phyloP scores from a whole-genome alignment of 2,329 filamentous ascomycete genomes.

The Chrysosporium keratinophilum region DNA sequence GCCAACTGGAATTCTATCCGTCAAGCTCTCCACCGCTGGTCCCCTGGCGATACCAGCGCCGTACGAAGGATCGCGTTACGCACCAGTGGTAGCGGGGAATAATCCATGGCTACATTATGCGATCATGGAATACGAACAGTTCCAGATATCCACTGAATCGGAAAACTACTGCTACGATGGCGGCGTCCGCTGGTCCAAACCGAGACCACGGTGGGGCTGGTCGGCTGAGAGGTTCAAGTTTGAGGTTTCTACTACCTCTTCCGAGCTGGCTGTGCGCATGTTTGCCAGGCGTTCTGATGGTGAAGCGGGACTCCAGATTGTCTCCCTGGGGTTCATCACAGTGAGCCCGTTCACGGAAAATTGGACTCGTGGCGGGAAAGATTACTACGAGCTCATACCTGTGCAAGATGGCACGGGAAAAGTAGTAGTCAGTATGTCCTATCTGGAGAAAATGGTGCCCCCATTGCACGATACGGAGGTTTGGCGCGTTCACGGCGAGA shows the following conservation, averaged over 20 bases:
- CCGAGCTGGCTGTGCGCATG: slow-evolving; percentile 6
- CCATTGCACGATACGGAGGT: slow-evolving; percentile 1
- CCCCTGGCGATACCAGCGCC: slow-evolving; percentile 6
- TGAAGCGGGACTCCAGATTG: slow-evolving; percentile 3
- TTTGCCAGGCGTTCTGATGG: slow-evolving; percentile 9
- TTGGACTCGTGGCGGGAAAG: background rate
- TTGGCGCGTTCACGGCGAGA: slow-evolving; percentile 9
- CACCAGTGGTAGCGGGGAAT: background rate
- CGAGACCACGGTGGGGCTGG: background rate
- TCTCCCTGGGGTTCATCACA: slow-evolving; percentile 9
- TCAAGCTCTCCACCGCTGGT: slow-evolving; percentile 1
- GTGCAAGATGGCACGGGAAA: too few relatives aligned
- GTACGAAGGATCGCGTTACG: slow-evolving; percentile 2
- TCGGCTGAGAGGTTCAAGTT: background rate
- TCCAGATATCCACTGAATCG: slow-evolving; percentile 8
- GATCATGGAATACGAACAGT: slow-evolving; percentile 10
- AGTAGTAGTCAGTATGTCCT: background rate
- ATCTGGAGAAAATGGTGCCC: slow-evolving; percentile 6
- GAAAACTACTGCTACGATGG: background rate
- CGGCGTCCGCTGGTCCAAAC: background rate
- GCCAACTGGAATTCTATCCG: slow-evolving; percentile 9
- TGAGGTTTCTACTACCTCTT: slow-evolving; percentile 8
- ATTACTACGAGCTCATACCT: background rate
- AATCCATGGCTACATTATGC: slow-evolving; percentile 10
- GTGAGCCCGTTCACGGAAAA: slow-evolving; percentile 6